A percentile compares a stretch with the other conserved stretches of the same genome.
phyloP scores from a whole-genome alignment of 2,329 filamentous ascomycete genomes.

The Boeremia lycopersici region DNA sequence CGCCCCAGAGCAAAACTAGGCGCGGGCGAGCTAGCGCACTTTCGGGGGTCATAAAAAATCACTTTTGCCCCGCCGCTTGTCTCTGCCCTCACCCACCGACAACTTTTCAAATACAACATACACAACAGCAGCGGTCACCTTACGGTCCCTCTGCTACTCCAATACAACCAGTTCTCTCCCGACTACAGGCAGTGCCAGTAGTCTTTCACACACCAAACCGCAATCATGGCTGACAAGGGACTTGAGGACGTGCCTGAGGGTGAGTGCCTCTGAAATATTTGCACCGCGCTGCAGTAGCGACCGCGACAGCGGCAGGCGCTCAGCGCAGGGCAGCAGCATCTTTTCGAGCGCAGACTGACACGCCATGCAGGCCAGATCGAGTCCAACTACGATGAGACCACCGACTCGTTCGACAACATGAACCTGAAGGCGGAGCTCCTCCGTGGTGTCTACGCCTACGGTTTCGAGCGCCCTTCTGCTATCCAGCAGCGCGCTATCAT shows the following conservation, averaged over 20 bases:
- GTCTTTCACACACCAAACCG: constrained; percentile 55
- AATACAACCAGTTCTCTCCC: constrained; percentile 46
- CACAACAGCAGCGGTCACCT: constrained; percentile 15
- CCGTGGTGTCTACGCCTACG: constrained; percentile 98
- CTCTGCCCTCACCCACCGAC: constrained; percentile 34
- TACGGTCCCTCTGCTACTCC: constrained; percentile 18
- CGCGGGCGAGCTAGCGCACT: constrained; percentile 14
- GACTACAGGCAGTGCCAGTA: constrained; percentile 20
- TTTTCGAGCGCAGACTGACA: constrained; percentile 13
- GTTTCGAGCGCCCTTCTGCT: constrained; percentile 99
- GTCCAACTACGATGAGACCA: constrained; percentile 99
- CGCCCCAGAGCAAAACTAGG: constrained; percentile 10
- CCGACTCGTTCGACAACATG: constrained; percentile 99
- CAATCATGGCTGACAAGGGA: constrained; percentile 99
- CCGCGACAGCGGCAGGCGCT: background rate
- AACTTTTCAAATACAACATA: constrained; percentile 36
- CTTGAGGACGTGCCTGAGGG: constrained; percentile 97
- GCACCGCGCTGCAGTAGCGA: constrained; percentile 3
- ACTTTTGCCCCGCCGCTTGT: constrained; percentile 28
- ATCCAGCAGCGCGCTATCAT: constrained; percentile 99
- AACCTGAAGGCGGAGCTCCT: constrained; percentile 95
- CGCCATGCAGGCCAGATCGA: constrained; percentile 85
- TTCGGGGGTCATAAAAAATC: constrained; percentile 23
- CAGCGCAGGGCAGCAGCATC: constrained; percentile 9
- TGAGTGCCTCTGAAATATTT: constrained; percentile 59